Percentiles rank a stretch among this genome's conserved stretches.
phyloP scores from a whole-genome alignment of 768 basidiomycete genomes.

The Baorangia bicolor region DNA sequence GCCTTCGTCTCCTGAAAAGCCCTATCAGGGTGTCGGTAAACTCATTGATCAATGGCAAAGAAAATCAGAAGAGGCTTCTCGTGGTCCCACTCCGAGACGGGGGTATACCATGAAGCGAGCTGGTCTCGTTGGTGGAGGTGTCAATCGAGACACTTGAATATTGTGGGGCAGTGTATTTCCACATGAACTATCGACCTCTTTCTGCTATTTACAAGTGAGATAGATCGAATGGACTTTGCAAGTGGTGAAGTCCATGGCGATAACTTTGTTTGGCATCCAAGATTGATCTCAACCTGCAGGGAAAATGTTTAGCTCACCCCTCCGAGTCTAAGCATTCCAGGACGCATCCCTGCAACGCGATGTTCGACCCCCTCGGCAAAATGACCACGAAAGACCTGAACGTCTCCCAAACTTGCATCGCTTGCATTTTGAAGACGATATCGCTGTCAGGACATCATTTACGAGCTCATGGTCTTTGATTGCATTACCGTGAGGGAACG shows the following conservation, averaged over 20 bases:
- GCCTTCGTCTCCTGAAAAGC: constrained; percentile 70
- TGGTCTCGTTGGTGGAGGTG: constrained; percentile 27
- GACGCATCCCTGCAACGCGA: constrained; percentile 7
- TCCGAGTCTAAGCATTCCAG: neutral
- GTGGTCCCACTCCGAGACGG: constrained; percentile 37
- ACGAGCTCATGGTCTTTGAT: constrained; percentile 7
- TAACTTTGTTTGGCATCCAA: neutral
- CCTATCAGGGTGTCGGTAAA: constrained; percentile 80
- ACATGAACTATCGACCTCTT: neutral
- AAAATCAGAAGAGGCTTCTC: constrained; percentile 59
- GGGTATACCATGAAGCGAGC: constrained; percentile 42
- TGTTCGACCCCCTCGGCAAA: constrained; percentile 9
- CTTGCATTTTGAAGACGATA: constrained; percentile 7
- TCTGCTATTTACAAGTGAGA: constrained; percentile 12
- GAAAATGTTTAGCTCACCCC: neutral
- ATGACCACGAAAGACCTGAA: constrained; percentile 10
- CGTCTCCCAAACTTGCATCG: neutral
- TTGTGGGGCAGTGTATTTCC: constrained; percentile 11
- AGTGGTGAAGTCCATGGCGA: neutral
- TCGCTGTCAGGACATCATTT: neutral
- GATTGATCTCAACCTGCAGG: constrained; percentile 11
- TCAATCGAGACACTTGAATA: constrained; percentile 21
- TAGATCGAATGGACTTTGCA: neutral
- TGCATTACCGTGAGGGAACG: neutral
- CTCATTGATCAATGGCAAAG: constrained; percentile 89